Evolutionary conservation across 75 land plant genomes (phyloP).

Genomic region (Selaginella moellendorffii): DNA sequence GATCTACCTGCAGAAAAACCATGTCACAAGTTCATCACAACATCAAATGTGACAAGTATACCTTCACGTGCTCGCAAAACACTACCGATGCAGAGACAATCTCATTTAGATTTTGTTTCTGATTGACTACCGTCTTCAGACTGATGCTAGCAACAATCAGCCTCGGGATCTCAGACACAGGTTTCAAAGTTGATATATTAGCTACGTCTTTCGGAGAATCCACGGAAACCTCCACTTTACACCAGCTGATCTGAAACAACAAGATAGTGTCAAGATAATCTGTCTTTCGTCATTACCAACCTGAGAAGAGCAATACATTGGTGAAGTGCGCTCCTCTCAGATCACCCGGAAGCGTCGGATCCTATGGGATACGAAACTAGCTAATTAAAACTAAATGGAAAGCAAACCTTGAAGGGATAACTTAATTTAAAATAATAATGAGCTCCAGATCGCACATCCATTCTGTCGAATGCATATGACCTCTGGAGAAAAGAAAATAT

Average conservation of each 20-base stretch:
- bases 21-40: no score
- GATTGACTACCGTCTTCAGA: conserved; percentile 68
- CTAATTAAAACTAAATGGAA: no score
- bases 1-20: conserved; percentile 41
- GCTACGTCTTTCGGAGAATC: conserved; percentile 55
- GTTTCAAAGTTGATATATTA: conserved; percentile 32
- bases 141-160: conserved; percentile 67
- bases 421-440: conserved; percentile 74
- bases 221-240: conserved; percentile 77
- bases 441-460: conserved; percentile 59
- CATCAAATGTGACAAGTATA: no score
- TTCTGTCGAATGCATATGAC: conserved; percentile 68
- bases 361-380: no score
- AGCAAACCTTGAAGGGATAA: conserved; percentile 93
- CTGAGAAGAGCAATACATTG: conserved; percentile 26
- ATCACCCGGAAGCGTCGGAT: conserved; percentile 68
- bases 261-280: not conserved
- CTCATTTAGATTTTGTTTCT: conserved; percentile 68
- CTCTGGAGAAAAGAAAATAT: conserved; percentile 42
- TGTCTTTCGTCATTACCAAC: no score
- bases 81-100: conserved; percentile 74
- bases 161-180: conserved; percentile 53
- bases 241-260: conserved; percentile 96
- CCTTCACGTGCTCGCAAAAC: conserved; percentile 77
- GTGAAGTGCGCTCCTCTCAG: conserved; percentile 52